Conservation (phyloP, 345 rosid species). For the Viola odorata region DNA sequence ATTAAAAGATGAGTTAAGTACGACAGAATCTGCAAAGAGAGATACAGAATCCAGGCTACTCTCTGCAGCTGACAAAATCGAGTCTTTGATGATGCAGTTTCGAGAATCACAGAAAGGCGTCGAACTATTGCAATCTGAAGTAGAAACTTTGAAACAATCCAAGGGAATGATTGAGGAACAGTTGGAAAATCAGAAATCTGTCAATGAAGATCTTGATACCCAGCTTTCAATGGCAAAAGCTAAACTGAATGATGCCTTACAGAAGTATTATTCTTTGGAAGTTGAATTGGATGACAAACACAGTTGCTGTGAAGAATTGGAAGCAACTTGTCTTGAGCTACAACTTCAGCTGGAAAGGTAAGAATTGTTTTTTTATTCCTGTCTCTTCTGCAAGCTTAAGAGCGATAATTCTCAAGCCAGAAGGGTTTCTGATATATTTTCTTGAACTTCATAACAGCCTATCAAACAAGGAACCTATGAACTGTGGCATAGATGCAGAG, state of each 20-base stretch:
- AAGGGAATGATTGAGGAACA: constrained; percentile 55
- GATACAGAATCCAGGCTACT: constrained; percentile 35
- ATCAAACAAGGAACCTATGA: constrained; percentile 43
- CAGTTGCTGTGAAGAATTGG: constrained; percentile 76
- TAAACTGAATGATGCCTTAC: constrained; percentile 60
- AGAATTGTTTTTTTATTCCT: constrained; percentile 1
- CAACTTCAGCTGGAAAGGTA: constrained; percentile 93
- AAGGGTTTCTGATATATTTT: constrained; percentile 11
- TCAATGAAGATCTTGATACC: constrained; percentile 82
- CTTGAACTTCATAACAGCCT: constrained; percentile 37
- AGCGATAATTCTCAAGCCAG: background rate
- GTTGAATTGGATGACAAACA: constrained; percentile 77
- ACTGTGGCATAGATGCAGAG: constrained; percentile 31
- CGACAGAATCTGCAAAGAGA: constrained; percentile 19
- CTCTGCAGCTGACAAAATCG: constrained; percentile 26
- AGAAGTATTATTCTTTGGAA: constrained; percentile 72
- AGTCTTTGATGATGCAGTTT: constrained; percentile 33
- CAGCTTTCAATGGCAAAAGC: constrained; percentile 62
- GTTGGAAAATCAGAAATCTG: constrained; percentile 58
- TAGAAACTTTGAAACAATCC: constrained; percentile 42
- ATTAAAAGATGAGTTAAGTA: constrained; percentile 38
- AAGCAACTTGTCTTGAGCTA: constrained; percentile 84
- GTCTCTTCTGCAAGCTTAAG: background rate
- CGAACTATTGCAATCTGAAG: constrained; percentile 40
- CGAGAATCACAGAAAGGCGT: constrained; percentile 44